Evolutionary conservation across 139 green algal species (phyloP), one percentile per base, ranked within the genome.

Genomic region (Tetradesmus lagerheimii): DNA sequence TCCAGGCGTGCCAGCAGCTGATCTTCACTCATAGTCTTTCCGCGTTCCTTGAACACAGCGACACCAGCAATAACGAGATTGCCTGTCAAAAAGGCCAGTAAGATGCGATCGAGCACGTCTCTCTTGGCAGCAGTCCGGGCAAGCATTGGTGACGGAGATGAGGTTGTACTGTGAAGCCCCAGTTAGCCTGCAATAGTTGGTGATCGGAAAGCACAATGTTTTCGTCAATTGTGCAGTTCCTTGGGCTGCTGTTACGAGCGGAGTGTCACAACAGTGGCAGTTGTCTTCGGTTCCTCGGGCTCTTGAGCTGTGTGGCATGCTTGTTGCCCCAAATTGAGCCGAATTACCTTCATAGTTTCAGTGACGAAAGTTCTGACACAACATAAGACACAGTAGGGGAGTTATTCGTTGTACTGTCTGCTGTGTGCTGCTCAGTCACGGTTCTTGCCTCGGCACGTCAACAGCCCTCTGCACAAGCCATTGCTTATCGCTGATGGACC

Each of bases 1-100:
- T 88, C 83, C 34, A 88, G 64, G 43, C 75, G 76, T 14, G 37
- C 38, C 27, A 88, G 38, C 14, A 88, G 83, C 64, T 80, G 64
- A 64, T 80, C 64, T 29, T 88, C 83, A 38, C 62, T 64, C 12
- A 64, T 41, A 39, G 41, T 31, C 37, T 64, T 88, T 50, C 35
- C 76, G 39, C 37, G 37, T 4, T 88, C 83, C 38, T 50, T 77
- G 64, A 80, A 80, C 12, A 80, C 62, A 43, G 64, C 71, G 23
- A 88, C 64, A 14, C 64, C 83, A 66, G 64, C 83, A 20, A 47
- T 34, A 9, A 88, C 53, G 4, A 88, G 31, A 29, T 88, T 88
- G 8, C 38, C 83, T 3, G 83, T 88, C 25, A 88, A 15, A 4
- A 80, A 20, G 16, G 34, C 38, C 5, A 88, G 50, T 11, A 88